Conservation (phyloP, 1,284 basidiomycete genomes). For the Bjerkandera adusta region DNA sequence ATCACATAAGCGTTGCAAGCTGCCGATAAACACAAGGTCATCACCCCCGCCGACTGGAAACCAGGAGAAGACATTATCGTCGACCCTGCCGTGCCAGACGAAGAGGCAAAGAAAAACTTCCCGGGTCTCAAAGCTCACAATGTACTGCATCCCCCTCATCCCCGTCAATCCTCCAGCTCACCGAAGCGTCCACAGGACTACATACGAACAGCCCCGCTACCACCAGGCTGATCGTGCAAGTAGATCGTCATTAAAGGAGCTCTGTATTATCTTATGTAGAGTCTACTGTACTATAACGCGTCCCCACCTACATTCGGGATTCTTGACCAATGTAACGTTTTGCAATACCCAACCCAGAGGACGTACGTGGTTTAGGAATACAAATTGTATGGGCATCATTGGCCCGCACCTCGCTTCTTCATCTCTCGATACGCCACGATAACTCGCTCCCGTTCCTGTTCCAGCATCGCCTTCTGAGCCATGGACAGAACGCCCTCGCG, state of each 20-base stretch:
- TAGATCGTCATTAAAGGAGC: too few relatives aligned
- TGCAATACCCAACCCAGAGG: too few relatives aligned
- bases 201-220: conserved; percentile 15
- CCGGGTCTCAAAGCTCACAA: conserved; percentile 69
- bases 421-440: conserved; percentile 67
- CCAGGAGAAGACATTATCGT: conserved; percentile 94
- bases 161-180: neutral
- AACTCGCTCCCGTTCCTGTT: conserved; percentile 65
- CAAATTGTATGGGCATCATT: too few relatives aligned
- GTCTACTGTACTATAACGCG: too few relatives aligned
- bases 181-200: conserved; percentile 11
- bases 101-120: conserved; percentile 88
- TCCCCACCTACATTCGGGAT: too few relatives aligned
- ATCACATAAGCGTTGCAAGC: conserved; percentile 74
- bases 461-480: conserved; percentile 74
- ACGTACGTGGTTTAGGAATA: too few relatives aligned
- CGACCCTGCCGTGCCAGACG: conserved; percentile 80
- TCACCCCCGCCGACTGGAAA: conserved; percentile 93
- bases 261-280: too few relatives aligned
- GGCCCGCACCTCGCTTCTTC: conserved; percentile 42
- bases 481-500: conserved; percentile 58
- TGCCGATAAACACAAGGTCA: conserved; percentile 85
- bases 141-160: conserved; percentile 39
- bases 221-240: too few relatives aligned
- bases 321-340: too few relatives aligned